Evolutionary conservation across 163 green algal species (phyloP), one percentile per base, ranked within the genome.

Genomic region (Volvox carteri): DNA sequence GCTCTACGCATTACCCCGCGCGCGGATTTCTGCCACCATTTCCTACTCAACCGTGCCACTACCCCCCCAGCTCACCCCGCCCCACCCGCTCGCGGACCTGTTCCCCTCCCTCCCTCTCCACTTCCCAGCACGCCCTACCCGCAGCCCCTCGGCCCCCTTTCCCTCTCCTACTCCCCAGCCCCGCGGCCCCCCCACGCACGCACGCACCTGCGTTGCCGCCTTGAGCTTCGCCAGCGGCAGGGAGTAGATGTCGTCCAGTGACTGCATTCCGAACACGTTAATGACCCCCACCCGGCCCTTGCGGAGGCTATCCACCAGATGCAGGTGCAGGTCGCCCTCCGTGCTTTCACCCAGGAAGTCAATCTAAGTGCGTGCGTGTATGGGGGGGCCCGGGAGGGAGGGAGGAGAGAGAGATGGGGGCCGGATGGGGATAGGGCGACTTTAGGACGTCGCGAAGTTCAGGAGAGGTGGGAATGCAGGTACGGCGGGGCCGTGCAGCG

Each of bases 261-360:
- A 74, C 48, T 90, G 42, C 73, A 97, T 81, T 11, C 95, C 95
- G 80, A 97, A 94, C 79, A 96, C 91, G 54, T 97, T 92, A 54
- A 94, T 90, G 52, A 96, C 90, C 48, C 91, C 90, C 60, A 68
- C 62, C 79, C 67, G 65, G 62, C 30, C 73, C 77, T 87, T 70
- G 75, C 76, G 80, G 44, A 93, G 85, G 46, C 81, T 78, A 35
- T 95, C 85, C 60, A 95, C 88, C 21, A 98, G 88, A 84, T 97
- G 95, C 73, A 97, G 90, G 42, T 87, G 79, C 86, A 97, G 90
- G 90, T 98, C 96, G 78, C 96, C 96, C 42, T 91, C 92, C 1
- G 95, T 98, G 42, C 73, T 94, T 72, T 98, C 95, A 2, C 96
- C 95, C 73, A 97, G 93, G 54, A 96, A 95, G 90, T 97, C 95